Evolutionary conservation across 768 basidiomycete species (phyloP).

Genomic region (Strobilomyces dryophilus): DNA sequence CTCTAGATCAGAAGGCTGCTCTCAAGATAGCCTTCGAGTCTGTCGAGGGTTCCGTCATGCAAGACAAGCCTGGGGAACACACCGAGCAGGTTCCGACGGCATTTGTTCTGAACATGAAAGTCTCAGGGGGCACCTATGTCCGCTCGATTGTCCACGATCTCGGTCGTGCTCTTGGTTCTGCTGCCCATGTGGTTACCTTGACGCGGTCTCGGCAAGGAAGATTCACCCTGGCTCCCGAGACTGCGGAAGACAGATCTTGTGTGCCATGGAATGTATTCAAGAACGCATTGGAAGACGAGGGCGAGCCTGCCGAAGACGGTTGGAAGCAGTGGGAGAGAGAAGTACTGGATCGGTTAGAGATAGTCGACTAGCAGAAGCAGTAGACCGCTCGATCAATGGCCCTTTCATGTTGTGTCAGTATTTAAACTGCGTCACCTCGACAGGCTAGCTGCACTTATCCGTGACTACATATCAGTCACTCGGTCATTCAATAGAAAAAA

Average conservation of each 20-base stretch:
- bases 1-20: slow-evolving; percentile 62
- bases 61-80: slow-evolving; percentile 30
- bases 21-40: slow-evolving; percentile 61
- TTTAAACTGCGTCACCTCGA: not conserved
- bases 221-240: slow-evolving; percentile 53
- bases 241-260: slow-evolving; percentile 55
- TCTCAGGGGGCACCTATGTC: slow-evolving; percentile 96
- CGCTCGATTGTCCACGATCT: slow-evolving; percentile 94
- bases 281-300: slow-evolving; percentile 48
- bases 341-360: slow-evolving; percentile 62
- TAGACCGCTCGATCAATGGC: slow-evolving; percentile 1
- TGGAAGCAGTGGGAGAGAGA: slow-evolving; percentile 80
- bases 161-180: slow-evolving; percentile 75
- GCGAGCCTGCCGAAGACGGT: slow-evolving; percentile 62
- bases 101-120: slow-evolving; percentile 88
- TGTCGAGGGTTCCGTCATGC: slow-evolving; percentile 37
- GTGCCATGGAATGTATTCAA: slow-evolving; percentile 74
- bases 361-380: slow-evolving; percentile 38
- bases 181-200: slow-evolving; percentile 91
- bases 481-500: no score
- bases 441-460: not conserved
- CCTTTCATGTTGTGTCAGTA: not conserved
- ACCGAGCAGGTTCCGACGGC: slow-evolving; percentile 54
- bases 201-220: slow-evolving; percentile 86
- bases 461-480: not conserved